Evolutionary conservation across 176 grass and related monocot species (phyloP).

Genomic region (Bonia amplexicaulis): DNA sequence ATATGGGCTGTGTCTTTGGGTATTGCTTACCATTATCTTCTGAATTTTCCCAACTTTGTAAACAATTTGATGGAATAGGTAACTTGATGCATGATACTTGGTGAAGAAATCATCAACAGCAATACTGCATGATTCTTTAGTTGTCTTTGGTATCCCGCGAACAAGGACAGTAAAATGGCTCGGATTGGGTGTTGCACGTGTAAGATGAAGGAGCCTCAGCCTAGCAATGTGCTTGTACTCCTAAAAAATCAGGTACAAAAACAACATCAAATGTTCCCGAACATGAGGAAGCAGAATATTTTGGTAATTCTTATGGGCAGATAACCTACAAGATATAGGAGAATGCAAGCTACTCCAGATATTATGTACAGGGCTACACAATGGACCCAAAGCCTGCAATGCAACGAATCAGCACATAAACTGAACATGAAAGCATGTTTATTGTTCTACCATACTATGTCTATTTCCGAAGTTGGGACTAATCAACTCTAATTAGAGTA

Average conservation of each 20-base stretch:
- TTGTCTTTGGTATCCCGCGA: slow-evolving; percentile 69
- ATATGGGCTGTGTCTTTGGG: not conserved
- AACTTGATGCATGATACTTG: slow-evolving; percentile 85
- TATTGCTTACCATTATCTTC: slow-evolving; percentile 72
- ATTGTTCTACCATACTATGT: not conserved
- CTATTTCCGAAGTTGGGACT: not conserved
- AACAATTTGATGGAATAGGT: slow-evolving; percentile 86
- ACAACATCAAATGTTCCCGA: not conserved
- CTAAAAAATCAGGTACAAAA: slow-evolving; percentile 18
- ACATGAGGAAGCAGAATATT: not conserved
- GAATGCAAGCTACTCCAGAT: slow-evolving; percentile 75
- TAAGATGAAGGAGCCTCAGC: slow-evolving; percentile 71
- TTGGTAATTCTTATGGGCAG: not conserved
- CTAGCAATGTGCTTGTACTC: slow-evolving; percentile 77
- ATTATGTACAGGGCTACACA: slow-evolving; percentile 83
- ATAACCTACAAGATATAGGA: slow-evolving; percentile 86
- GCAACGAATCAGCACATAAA: slow-evolving; percentile 22
- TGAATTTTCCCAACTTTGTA: slow-evolving; percentile 85
- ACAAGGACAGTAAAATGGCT: slow-evolving; percentile 88
- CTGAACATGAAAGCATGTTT: not conserved
- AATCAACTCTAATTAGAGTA: not conserved
- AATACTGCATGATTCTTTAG: slow-evolving; percentile 52
- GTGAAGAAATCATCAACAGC: slow-evolving; percentile 73
- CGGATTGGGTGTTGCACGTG: slow-evolving; percentile 39
- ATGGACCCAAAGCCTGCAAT: slow-evolving; percentile 93